Evolutionary conservation across 495 filamentous ascomycete genomes (phyloP), one percentile per base, ranked within the genome.

Genomic region (Aspergillus campestris): DNA sequence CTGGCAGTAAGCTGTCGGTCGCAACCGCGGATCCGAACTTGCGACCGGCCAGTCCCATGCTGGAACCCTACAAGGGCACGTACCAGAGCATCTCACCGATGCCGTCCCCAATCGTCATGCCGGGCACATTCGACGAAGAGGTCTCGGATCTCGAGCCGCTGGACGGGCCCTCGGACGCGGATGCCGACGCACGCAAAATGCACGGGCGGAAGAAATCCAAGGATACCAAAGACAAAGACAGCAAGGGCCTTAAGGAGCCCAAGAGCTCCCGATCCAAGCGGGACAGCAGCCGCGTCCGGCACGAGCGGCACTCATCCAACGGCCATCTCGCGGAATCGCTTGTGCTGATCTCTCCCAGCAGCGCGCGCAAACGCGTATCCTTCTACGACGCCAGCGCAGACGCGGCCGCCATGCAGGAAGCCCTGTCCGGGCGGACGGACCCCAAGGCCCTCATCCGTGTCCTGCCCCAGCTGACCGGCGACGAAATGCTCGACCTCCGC

Each of bases 61-160:
- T 95, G 9, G 92, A 96, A 64, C 84, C 92, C 1, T 98, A 98
- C 65, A 82, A 82, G 47, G 92, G 92, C 6, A 95, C 89, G 1
- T 98, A 94, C 58, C 92, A 98, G 63, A 86, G 85, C 41, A 87
- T 96, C 53, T 94, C 90, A 1, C 91, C 92, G 2, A 92, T 95
- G 87, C 90, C 90, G 0, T 89, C 86, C 1, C 86, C 91, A 0
- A 68, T 83, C 34, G 60, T 74, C 40, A 59, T 70, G 14, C 63
- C 71, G 0, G 53, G 62, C 6, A 57, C 49, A 8, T 57, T 56
- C n/a, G 69, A 75, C 27, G 71, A 72, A 6, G 72, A 75, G 24
- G 61, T 78, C 18, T 77, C 73, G 2, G 74, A 78, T 47, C 33
- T 77, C 3, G 72, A 75, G 30, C 61, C 57, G 3, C 57, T 75